These are phyloP conservation scores for Diaporthe citrichinensis DNA, from an alignment of 2,329 filamentous ascomycete genomes.

Conservation along the genomic window DNA sequence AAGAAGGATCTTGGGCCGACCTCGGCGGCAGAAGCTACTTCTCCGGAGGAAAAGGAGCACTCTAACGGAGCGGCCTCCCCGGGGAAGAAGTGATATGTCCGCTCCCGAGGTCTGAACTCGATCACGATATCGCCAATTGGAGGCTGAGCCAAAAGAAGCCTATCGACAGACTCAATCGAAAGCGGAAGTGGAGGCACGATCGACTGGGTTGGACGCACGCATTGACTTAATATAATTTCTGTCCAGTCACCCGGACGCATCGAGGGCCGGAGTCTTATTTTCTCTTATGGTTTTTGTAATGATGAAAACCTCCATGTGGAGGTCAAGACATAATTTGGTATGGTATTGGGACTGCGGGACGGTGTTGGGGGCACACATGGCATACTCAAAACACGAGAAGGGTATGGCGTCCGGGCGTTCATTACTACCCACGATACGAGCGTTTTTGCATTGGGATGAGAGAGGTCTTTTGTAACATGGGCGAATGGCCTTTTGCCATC, in stretches of 20 bases:
- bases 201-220: neutral
- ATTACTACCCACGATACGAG: neutral
- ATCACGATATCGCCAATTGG: too few species aligned
- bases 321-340: slow-evolving; percentile 16
- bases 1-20: slow-evolving; percentile 22
- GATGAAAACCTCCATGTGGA: neutral
- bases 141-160: neutral
- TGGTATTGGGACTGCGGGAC: neutral
- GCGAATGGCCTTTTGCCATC: neutral
- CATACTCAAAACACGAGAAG: slow-evolving; percentile 7
- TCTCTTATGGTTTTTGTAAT: slow-evolving; percentile 19
- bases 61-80: slow-evolving; percentile 37
- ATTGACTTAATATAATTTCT: slow-evolving; percentile 10
- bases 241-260: slow-evolving; percentile 17
- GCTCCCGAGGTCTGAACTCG: neutral
- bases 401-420: slow-evolving; percentile 12
- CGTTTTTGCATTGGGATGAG: slow-evolving; percentile 4
- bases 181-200: neutral
- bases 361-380: slow-evolving; percentile 11
- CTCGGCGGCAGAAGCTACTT: slow-evolving; percentile 29
- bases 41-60: slow-evolving; percentile 14
- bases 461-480: neutral
- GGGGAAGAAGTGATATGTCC: slow-evolving; percentile 26
- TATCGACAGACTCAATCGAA: neutral
- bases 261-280: slow-evolving; percentile 25